Evolutionary conservation across 1,284 basidiomycete genomes (phyloP).

Genomic region (Hortiboletus rubellus): DNA sequence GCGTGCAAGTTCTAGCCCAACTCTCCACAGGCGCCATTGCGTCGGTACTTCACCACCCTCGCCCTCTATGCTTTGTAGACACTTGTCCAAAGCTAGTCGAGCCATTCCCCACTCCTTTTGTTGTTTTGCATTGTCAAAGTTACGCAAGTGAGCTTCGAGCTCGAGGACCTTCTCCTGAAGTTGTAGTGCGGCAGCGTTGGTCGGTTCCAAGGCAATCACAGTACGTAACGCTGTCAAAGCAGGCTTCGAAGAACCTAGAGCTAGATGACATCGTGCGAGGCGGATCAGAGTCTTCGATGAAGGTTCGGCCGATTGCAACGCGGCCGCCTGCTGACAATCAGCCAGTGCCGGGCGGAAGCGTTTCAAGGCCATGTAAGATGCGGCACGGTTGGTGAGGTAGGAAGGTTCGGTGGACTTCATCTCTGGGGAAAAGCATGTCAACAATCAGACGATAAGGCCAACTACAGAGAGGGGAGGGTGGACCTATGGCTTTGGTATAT

Average conservation of each 20-base stretch:
- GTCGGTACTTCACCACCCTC: slow-evolving; percentile 72
- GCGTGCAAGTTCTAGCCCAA: slow-evolving; percentile 73
- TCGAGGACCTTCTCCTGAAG: slow-evolving; percentile 61
- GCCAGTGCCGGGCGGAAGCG: slow-evolving; percentile 70
- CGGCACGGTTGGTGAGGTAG: slow-evolving; percentile 84
- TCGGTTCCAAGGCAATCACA: slow-evolving; percentile 56
- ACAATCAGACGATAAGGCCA: slow-evolving; percentile 10
- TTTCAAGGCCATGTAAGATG: slow-evolving; percentile 81
- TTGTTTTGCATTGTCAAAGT: slow-evolving; percentile 56
- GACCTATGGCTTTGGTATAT: slow-evolving; percentile 78
- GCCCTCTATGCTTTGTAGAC: slow-evolving; percentile 66
- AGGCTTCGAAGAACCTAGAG: slow-evolving; percentile 64
- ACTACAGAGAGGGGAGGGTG: neutral
- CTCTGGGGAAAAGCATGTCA: slow-evolving; percentile 40
- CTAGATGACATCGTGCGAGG: slow-evolving; percentile 78
- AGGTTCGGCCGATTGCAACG: slow-evolving; percentile 56
- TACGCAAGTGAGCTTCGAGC: slow-evolving; percentile 64
- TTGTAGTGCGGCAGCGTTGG: slow-evolving; percentile 55
- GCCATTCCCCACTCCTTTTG: slow-evolving; percentile 71
- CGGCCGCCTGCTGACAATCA: slow-evolving; percentile 76
- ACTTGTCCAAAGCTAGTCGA: slow-evolving; percentile 70
- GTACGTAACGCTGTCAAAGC: slow-evolving; percentile 63
- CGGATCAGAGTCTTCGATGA: slow-evolving; percentile 73
- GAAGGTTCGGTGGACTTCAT: slow-evolving; percentile 69
- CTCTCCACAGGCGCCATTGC: slow-evolving; percentile 78